Evolutionary conservation across 2,329 filamentous ascomycete genomes (phyloP).

Genomic region (Thielaviopsis punctulata): DNA sequence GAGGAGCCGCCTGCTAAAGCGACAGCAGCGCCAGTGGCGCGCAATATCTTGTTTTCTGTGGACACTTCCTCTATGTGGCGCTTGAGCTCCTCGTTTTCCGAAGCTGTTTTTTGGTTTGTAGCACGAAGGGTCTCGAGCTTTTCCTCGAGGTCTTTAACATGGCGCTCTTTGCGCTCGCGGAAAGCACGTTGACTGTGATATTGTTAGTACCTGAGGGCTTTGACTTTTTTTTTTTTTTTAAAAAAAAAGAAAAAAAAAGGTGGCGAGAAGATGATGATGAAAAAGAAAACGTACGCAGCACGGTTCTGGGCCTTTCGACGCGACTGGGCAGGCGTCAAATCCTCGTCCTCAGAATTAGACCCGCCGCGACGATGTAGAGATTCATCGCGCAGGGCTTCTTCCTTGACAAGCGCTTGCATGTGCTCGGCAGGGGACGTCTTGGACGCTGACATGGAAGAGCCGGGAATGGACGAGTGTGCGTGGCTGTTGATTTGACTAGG

Average conservation of each 20-base stretch:
- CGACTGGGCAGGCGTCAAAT: conserved; percentile 38
- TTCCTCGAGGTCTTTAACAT: conserved; percentile 75
- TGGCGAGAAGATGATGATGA: no score
- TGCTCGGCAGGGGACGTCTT: conserved; percentile 6
- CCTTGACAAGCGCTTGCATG: conserved; percentile 17
- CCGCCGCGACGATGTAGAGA: conserved; percentile 14
- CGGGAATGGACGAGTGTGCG: conserved; percentile 9
- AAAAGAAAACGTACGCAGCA: conserved; percentile 33
- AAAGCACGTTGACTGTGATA: conserved; percentile 74
- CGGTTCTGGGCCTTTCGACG: conserved; percentile 44
- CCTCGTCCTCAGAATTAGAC: conserved; percentile 37
- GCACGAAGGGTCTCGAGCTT: conserved; percentile 66
- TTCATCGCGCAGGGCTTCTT: conserved; percentile 24
- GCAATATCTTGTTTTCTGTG: conserved; percentile 85
- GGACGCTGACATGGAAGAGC: neutral
- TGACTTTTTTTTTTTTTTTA: conserved; percentile 13
- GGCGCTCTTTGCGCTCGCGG: conserved; percentile 84
- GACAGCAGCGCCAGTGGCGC: conserved; percentile 40
- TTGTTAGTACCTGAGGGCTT: no score
- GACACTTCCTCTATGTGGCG: conserved; percentile 66
- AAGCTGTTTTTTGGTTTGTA: conserved; percentile 51
- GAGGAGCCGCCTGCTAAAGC: conserved; percentile 23
- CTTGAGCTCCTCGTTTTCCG: conserved; percentile 77
- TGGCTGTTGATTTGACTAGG: conserved; percentile 13
- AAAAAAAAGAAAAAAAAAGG: neutral